These are phyloP conservation scores for Pisolithus thermaeus DNA, from an alignment of 1,284 basidiomycete species.

Conservation along the genomic window DNA sequence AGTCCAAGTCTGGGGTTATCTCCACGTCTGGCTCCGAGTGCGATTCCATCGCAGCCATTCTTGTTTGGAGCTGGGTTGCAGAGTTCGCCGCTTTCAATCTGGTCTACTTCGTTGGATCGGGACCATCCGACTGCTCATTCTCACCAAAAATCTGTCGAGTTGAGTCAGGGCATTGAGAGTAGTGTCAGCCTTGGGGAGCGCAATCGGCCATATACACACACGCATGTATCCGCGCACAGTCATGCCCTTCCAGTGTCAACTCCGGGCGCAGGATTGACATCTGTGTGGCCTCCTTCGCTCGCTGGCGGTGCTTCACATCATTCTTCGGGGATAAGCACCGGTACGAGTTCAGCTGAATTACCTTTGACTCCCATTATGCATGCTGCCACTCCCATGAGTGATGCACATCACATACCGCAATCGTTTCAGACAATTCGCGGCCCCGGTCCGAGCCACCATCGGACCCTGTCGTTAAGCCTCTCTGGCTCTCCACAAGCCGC, in stretches of 20 bases:
- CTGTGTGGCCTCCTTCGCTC: conserved; percentile 33
- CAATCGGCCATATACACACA: neutral
- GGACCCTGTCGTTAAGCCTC: conserved; percentile 11
- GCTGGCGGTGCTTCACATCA: neutral
- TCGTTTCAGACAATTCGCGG: conserved; percentile 9
- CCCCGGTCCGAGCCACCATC: conserved; percentile 13
- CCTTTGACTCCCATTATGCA: conserved; percentile 5
- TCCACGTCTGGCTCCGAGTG: conserved; percentile 26
- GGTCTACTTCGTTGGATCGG: conserved; percentile 49
- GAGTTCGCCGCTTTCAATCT: conserved; percentile 43
- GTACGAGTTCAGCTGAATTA: neutral
- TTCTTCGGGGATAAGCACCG: neutral
- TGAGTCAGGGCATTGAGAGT: conserved; percentile 8
- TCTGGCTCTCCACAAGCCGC: conserved; percentile 7
- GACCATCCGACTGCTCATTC: conserved; percentile 23
- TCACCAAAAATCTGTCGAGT: conserved; percentile 4
- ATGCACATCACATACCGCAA: conserved; percentile 9
- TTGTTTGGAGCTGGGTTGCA: conserved; percentile 36
- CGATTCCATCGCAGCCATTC: conserved; percentile 33
- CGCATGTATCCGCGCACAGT: too few species aligned
- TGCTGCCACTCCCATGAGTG: conserved; percentile 2
- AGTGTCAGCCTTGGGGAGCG: neutral
- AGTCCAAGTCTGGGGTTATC: conserved; percentile 15
- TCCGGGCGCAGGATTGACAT: conserved; percentile 28
- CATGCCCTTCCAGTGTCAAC: neutral